These are phyloP conservation scores for Posidonia australis DNA, from an alignment of 106 monocot species.

Conservation along the genomic window DNA sequence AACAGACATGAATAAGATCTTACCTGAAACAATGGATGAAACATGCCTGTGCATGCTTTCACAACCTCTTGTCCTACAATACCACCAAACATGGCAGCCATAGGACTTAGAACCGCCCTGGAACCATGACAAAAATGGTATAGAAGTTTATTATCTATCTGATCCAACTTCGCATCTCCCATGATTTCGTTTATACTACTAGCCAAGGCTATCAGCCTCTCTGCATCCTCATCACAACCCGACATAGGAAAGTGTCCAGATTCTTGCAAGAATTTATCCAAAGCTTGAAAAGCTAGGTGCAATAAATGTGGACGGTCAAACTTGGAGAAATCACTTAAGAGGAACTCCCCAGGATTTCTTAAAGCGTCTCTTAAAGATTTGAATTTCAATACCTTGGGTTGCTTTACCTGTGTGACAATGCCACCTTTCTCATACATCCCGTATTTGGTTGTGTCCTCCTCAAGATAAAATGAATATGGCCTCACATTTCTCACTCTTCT, in stretches of 20 bases:
- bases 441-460: conserved; percentile 72
- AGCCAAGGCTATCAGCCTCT: conserved; percentile 37
- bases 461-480: conserved; percentile 56
- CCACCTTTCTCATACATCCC: conserved; percentile 65
- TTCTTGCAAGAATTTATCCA: conserved; percentile 68
- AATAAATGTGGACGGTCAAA: conserved; percentile 46
- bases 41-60: conserved; percentile 90
- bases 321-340: conserved; percentile 86
- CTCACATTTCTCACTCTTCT: conserved; percentile 56
- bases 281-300: conserved; percentile 80
- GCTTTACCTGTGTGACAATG: conserved; percentile 80
- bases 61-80: conserved; percentile 91
- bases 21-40: conserved; percentile 90
- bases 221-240: conserved; percentile 56
- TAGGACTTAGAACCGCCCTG: conserved; percentile 72
- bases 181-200: conserved; percentile 38
- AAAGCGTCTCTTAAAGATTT: conserved; percentile 58
- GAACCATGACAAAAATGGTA: conserved; percentile 60
- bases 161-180: conserved; percentile 35
- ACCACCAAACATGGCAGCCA: conserved; percentile 94
- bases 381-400: conserved; percentile 63
- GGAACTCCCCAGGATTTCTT: conserved; percentile 67
- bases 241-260: conserved; percentile 52
- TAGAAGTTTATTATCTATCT: conserved; percentile 47
- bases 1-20: background rate